phyloP scores from a whole-genome alignment of 768 basidiomycete genomes.

The Mycena amicta region DNA sequence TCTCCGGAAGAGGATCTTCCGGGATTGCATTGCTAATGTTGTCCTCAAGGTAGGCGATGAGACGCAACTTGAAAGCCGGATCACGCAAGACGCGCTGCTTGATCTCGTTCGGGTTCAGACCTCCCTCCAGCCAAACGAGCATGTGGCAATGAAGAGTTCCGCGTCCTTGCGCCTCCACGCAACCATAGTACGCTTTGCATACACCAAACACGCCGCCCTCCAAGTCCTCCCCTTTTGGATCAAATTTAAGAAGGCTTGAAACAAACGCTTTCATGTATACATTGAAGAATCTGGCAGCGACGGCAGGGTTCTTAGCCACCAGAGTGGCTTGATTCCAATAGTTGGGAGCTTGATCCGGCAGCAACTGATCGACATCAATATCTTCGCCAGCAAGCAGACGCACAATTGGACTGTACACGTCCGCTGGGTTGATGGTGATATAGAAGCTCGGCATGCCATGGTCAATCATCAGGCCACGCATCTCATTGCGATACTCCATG shows the following conservation, averaged over 20 bases:
- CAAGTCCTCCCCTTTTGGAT: conserved; percentile 1
- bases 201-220: conserved; percentile 25
- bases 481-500: conserved; percentile 3
- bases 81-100: conserved; percentile 6
- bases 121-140: too few species aligned
- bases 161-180: too few species aligned
- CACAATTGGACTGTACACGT: conserved; percentile 15
- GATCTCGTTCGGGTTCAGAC: conserved; percentile 18
- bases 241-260: conserved; percentile 16
- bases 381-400: conserved; percentile 16
- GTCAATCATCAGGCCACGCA: conserved; percentile 7
- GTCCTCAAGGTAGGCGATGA: conserved; percentile 12
- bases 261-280: conserved; percentile 20
- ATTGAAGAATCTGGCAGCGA: conserved; percentile 12
- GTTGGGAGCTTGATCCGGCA: background rate
- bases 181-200: too few species aligned
- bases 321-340: background rate
- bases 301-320: conserved; percentile 16
- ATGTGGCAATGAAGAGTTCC: too few species aligned
- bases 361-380: background rate
- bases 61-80: conserved; percentile 1
- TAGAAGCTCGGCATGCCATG: conserved; percentile 14
- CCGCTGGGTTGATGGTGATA: conserved; percentile 18
- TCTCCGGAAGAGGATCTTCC: background rate
- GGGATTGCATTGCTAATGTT: conserved; percentile 7